A percentile compares a stretch with the other conserved stretches of the same genome.
Evolutionary conservation across 1,284 basidiomycete genomes (phyloP).

Genomic region (Heterobasidion annosum): DNA sequence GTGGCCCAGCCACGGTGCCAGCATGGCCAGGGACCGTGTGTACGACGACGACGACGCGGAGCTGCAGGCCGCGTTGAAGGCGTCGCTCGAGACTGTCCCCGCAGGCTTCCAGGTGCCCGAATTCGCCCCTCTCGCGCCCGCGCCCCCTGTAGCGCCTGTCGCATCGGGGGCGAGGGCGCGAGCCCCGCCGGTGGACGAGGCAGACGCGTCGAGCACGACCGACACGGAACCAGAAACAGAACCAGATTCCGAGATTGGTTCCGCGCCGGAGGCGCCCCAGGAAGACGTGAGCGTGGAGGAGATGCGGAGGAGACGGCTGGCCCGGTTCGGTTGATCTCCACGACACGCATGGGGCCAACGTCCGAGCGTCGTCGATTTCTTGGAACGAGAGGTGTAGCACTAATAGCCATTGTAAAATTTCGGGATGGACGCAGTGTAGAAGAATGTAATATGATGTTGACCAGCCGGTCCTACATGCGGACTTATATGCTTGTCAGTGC

Average conservation of each 20-base stretch:
- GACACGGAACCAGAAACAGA: constrained; percentile 21
- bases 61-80: constrained; percentile 77
- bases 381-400: no score
- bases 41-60: constrained; percentile 86
- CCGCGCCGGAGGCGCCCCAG: constrained; percentile 14
- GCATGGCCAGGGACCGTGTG: constrained; percentile 23
- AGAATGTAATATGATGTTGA: no score
- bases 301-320: constrained; percentile 67
- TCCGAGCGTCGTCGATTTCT: no score
- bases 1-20: not conserved
- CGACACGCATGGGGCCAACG: not conserved
- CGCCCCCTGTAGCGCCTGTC: constrained; percentile 12
- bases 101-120: constrained; percentile 36
- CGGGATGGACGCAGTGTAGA: no score
- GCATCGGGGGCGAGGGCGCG: constrained; percentile 14
- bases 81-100: constrained; percentile 67
- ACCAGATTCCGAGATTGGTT: constrained; percentile 9
- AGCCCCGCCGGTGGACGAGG: constrained; percentile 19
- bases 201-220: constrained; percentile 13
- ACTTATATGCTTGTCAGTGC: no score
- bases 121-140: constrained; percentile 4
- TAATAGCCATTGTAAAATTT: no score
- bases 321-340: constrained; percentile 52
- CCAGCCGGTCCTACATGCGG: no score
- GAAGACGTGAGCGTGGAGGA: constrained; percentile 59